Evolutionary conservation across 2,329 filamentous ascomycete species (phyloP).

Genomic region (Claviceps humidiphila): DNA sequence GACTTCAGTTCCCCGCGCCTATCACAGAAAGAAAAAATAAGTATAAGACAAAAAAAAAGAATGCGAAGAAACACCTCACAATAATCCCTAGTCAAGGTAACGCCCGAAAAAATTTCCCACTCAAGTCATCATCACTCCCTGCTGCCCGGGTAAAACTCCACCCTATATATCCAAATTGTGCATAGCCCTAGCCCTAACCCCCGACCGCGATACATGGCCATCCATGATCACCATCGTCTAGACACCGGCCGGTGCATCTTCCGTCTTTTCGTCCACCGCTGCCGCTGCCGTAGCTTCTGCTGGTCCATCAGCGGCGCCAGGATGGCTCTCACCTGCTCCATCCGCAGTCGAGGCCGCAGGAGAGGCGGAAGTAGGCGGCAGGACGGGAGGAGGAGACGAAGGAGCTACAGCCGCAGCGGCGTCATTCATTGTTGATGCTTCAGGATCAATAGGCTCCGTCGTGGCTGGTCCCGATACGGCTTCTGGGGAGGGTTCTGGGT

Average conservation of each 20-base stretch:
- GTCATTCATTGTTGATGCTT: neutral
- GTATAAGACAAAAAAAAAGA: too few relatives aligned
- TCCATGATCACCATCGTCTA: constrained; percentile 6
- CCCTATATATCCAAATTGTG: too few relatives aligned
- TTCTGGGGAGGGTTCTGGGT: neutral
- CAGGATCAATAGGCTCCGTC: neutral
- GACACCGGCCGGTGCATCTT: constrained; percentile 7
- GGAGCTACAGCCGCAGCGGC: neutral
- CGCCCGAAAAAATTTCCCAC: too few relatives aligned
- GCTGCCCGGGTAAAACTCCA: neutral
- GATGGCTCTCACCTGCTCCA: neutral
- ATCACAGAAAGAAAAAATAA: too few relatives aligned
- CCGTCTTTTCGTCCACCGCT: constrained; percentile 1
- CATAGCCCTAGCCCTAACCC: too few relatives aligned
- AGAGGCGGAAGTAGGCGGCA: neutral
- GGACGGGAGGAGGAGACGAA: neutral
- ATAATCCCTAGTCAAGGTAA: too few relatives aligned
- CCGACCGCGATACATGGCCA: too few relatives aligned
- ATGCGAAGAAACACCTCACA: too few relatives aligned
- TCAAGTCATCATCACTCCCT: too few relatives aligned
- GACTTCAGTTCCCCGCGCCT: too few relatives aligned
- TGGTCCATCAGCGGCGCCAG: neutral
- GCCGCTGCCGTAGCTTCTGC: neutral
- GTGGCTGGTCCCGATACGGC: neutral
- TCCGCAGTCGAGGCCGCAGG: neutral